Base-by-base conservation (phyloP, 495 filamentous ascomycete genomes). In the Filosporella fistucella region DNA sequence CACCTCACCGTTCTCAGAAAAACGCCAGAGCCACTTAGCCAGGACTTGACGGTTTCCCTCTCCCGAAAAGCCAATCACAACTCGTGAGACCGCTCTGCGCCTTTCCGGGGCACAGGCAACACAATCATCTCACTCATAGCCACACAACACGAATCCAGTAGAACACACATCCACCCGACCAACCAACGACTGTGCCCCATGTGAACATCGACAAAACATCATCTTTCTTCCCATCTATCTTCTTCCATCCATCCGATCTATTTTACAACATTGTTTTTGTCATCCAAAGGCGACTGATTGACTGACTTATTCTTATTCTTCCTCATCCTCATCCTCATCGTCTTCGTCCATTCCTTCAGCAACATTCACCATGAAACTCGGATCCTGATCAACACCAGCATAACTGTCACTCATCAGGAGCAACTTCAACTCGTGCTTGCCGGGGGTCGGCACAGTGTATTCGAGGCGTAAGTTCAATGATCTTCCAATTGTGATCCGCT, bases 341-440 rank as follows among this genome's bases (percentile, higher is more conserved):
- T 95, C 90, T 51, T 95, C 90, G 46, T 97, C 93, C 89, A 91
- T 91, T 3, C 89, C 90, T 65, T 97, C 91, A 12, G 83, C 88
- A 16, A 84, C 93, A 42, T 72, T 83, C 24, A 97, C 83, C 37
- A 76, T 82, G 61, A 99, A 96, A 2, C 78, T 78, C 26, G 91
- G 93, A 45, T 93, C 93, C 63, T 97, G 93, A 70, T 99, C 93
- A 34, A 99, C 90, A 6, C 94, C 94, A 14, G 96, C 79, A 66
- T 96, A 99, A 65, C 89, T 95, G 67, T 99, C 93, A 63, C 93
- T 88, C 89, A 99, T 95, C 64, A 97, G 71, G 66, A 87, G 95
- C 45, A 96, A 72, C 59, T 88, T 95, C 61, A 99, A 67, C 45
- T 94, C 82, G 66, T 96, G 86, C 55, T 88, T 76, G 24, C 93